Evolutionary conservation across 352 stramenopile species (phyloP).

Genomic region (Globisporangium orthogonon): DNA sequence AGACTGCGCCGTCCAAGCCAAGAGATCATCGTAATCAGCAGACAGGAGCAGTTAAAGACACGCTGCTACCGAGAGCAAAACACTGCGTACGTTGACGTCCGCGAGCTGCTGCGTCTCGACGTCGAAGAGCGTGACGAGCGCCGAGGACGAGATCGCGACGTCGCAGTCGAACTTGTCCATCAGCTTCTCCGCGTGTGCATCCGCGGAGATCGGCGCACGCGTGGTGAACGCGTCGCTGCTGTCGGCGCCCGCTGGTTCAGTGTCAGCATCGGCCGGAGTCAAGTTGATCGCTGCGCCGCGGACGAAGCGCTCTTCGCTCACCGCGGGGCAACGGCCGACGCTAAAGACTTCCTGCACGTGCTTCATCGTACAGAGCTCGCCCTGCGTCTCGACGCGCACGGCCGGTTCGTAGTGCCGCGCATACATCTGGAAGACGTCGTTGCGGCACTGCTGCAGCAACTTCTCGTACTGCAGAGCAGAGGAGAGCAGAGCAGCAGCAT

Average conservation of each 20-base stretch:
- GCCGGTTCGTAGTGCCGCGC: conserved; percentile 47
- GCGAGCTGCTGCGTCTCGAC: conserved; percentile 24
- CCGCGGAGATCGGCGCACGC: conserved; percentile 43
- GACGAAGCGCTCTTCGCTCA: conserved; percentile 14
- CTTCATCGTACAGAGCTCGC: conserved; percentile 22
- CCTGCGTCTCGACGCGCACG: conserved; percentile 24
- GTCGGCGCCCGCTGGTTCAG: neutral
- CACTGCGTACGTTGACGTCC: conserved; percentile 1
- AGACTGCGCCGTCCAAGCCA: conserved; percentile 14
- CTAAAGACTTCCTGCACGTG: conserved; percentile 33
- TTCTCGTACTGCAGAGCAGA: conserved; percentile 23
- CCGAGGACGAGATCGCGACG: conserved; percentile 62
- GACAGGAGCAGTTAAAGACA: too few species aligned
- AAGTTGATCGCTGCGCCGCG: conserved; percentile 8
- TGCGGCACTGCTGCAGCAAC: conserved; percentile 34
- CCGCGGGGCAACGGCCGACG: conserved; percentile 14
- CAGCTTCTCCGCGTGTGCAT: conserved; percentile 42
- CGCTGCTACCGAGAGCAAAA: neutral
- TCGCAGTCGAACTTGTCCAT: conserved; percentile 70
- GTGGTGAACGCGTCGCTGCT: neutral
- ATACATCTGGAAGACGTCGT: conserved; percentile 65
- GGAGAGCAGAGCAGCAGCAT: neutral
- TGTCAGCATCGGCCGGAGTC: neutral
- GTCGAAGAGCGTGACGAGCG: conserved; percentile 68
- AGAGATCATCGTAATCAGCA: too few species aligned